Base-by-base conservation (phyloP, 192 early-diverging fungal species). In the Coemansia sp. region DNA sequence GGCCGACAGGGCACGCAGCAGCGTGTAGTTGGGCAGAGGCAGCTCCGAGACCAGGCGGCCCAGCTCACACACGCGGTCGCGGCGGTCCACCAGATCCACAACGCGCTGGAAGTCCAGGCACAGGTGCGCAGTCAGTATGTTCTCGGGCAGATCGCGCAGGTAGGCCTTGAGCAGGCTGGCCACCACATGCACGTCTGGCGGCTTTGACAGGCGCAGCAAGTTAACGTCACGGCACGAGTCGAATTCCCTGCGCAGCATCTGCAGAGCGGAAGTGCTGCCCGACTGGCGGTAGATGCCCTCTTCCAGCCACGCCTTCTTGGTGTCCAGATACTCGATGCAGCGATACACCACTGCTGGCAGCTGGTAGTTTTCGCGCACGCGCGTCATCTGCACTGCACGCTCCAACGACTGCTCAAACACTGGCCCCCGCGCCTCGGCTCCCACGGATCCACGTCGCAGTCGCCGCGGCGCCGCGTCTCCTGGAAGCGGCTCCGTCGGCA, bases 281-380 rank as follows among this genome's bases (percentile, higher is more conserved):
- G 87, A 92, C 61, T 94, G 77, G 11, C 96, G 86, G 77, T 97
- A 98, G 28, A 98, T 87, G 4, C 96, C 96, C 72, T 97, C 94
- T 57, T 98, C 96, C 18, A 88, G 62, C 48, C 79, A 84, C 7
- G 94, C 96, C 63, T 90, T 87, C 65, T 89, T 90, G 3, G 86
- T 83, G 67, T 98, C 95, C 46, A 98, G 66, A 59, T 92, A 98
- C 79, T 98, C 94, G 50, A 98, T 94, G 59, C 94, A 96, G 15
- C 96, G 79, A 71, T 88, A 96, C 2, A 98, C 88, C 28, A 98
- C 84, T 3, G 93, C 87, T 16, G 96, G 96, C 15, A 97, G 78
- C 26, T 87, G 84, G 65, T 89, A 87, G 9, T 82, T 84, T 39
- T 93, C 93, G 23, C 81, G 80, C 18, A 94, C 77, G 19, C 80